Conservation (phyloP, 306 rosid species). For the Trichosanthes cucumerina region DNA sequence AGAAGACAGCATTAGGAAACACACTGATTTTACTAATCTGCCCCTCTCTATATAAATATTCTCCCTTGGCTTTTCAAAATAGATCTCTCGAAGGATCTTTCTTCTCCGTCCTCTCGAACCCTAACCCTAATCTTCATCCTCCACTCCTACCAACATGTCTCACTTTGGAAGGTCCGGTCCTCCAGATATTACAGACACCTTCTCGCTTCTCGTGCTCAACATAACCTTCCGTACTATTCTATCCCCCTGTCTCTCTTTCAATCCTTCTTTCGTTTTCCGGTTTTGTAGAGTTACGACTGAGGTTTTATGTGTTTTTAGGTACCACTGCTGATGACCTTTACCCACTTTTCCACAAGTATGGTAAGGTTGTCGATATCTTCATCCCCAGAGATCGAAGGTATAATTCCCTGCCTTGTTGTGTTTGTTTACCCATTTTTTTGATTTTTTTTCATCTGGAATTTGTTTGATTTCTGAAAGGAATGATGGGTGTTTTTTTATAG, state of each 20-base stretch:
- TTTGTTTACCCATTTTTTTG: not conserved
- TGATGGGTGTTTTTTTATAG: not conserved
- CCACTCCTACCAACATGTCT: slow-evolving; percentile 34
- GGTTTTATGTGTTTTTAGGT: slow-evolving; percentile 23
- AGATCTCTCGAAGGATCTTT: not conserved
- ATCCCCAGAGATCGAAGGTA: slow-evolving; percentile 89
- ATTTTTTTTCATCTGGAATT: not conserved
- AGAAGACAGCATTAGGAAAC: not conserved
- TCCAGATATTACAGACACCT: slow-evolving; percentile 78
- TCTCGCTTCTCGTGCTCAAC: slow-evolving; percentile 93
- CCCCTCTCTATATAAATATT: not conserved
- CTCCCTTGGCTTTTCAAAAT: not conserved
- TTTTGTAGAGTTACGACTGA: not conserved
- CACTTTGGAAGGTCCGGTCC: slow-evolving; percentile 90
- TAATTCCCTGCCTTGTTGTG: not conserved
- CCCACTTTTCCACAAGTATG: slow-evolving; percentile 78
- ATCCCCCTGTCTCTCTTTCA: not conserved
- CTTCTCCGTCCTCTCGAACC: slow-evolving; percentile 7
- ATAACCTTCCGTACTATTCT: slow-evolving; percentile 59
- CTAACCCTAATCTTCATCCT: slow-evolving; percentile 1
- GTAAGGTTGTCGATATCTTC: slow-evolving; percentile 86
- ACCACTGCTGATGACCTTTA: slow-evolving; percentile 82
- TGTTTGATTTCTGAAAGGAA: not conserved
- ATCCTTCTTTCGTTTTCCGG: not conserved
- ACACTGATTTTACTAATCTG: not conserved